Evolutionary conservation across 140 eudicot species (phyloP), one percentile per base, ranked within the genome.

Genomic region (Stevia rebaudiana): DNA sequence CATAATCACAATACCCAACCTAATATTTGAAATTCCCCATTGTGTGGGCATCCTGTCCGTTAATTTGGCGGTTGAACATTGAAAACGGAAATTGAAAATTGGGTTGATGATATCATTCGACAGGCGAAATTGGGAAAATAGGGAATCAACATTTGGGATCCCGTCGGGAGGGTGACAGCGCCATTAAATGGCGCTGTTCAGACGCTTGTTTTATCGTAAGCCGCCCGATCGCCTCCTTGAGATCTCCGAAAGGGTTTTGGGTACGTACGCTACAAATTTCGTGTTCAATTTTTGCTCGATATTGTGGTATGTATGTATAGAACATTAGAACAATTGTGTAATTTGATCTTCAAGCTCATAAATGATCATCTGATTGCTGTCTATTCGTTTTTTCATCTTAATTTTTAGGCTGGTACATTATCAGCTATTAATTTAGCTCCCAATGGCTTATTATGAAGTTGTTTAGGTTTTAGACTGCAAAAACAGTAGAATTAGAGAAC

Each of bases 201-300:
- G 86, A 65, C 79, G 92, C 15, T 89, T 89, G 84, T 86, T 89
- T 22, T 86, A 85, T 31, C 66, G 95, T 57, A 89, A 86, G 81
- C 97, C 95, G 61, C 97, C 95, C 44, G 92, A 89, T 86, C 94
- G 92, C 73, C 91, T 89, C 69, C 92, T 89, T 11, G 97, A 89
- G 78, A 89, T 89, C 80, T 77, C 95, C 68, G 92, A 89, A 75
- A 77, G 95, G 82, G 91, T 89, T 58, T 89, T 79, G 54, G 95
- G 95, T 89, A 59, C 16, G 52, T 66, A n/a, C n/a, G n/a, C n/a
- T n/a, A n/a, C n/a, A n/a, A n/a, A n/a, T n/a, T n/a, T n/a, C n/a
- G n/a, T n/a, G n/a, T n/a, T n/a, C n/a, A n/a, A n/a, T n/a, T n/a
- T n/a, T n/a, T n/a, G n/a, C n/a, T n/a, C n/a, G n/a, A n/a, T n/a